phyloP scores from a whole-genome alignment of 257 asterid species.

The Thymus mandschuricus region DNA sequence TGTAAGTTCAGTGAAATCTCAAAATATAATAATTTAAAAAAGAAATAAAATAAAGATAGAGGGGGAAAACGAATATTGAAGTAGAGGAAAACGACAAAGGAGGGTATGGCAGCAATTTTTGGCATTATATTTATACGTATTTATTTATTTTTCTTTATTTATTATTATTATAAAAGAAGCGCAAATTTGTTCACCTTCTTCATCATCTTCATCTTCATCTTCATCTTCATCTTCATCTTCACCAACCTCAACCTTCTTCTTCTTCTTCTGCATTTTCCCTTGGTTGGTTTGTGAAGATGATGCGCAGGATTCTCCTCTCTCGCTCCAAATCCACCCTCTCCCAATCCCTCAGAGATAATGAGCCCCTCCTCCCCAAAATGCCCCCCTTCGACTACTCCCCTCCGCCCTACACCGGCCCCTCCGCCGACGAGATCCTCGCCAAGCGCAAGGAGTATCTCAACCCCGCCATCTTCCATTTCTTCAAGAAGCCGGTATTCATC shows the following conservation, averaged over 20 bases:
- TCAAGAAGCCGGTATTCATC: conserved; percentile 59
- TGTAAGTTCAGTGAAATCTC: neutral
- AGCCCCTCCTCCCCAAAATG: conserved; percentile 53
- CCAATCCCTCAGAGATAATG: conserved; percentile 45
- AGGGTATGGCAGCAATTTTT: neutral
- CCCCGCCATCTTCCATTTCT: conserved; percentile 88
- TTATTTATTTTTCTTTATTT: too few relatives aligned
- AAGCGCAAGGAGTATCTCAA: conserved; percentile 72
- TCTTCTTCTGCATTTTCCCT: neutral
- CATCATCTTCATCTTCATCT: too few relatives aligned
- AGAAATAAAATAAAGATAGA: neutral
- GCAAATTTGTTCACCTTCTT: too few relatives aligned
- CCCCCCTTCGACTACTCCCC: conserved; percentile 92
- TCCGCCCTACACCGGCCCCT: conserved; percentile 83
- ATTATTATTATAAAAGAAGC: too few relatives aligned
- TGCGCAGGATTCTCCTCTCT: conserved; percentile 35
- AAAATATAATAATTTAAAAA: neutral
- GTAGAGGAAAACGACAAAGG: neutral
- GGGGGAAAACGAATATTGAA: neutral
- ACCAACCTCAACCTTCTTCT: conserved; percentile 23
- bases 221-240: conserved; percentile 1
- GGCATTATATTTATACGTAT: neutral
- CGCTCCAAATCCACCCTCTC: conserved; percentile 44
- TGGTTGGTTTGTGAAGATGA: conserved; percentile 51
- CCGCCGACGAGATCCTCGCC: conserved; percentile 61